These are phyloP conservation scores for Cystofilobasidium ferigula DNA, from an alignment of 768 basidiomycete species.

Conservation along the genomic window DNA sequence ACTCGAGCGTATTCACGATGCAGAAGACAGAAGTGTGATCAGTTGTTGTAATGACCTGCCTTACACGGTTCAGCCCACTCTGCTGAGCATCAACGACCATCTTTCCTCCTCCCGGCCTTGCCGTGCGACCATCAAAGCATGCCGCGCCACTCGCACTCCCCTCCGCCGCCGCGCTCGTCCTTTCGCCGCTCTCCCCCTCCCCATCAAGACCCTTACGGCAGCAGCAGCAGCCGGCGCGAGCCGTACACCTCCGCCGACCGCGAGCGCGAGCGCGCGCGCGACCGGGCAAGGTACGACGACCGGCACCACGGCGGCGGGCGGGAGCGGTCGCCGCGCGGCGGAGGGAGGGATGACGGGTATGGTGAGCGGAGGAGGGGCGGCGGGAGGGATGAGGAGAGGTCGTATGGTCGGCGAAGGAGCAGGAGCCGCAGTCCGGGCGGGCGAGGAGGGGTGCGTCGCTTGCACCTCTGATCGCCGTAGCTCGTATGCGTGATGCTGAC, in stretches of 20 bases:
- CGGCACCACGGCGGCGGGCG: constrained; percentile 24
- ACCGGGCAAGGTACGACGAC: constrained; percentile 23
- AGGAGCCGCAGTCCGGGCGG: constrained; percentile 10
- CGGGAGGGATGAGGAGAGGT: constrained; percentile 7
- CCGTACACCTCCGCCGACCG: constrained; percentile 27
- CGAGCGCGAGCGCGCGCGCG: constrained; percentile 28
- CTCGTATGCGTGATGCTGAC: constrained; percentile 43
- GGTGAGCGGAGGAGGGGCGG: not conserved
- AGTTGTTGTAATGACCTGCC: too few relatives aligned
- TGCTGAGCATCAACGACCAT: too few relatives aligned
- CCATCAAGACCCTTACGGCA: not conserved
- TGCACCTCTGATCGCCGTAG: not conserved
- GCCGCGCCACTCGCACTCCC: constrained; percentile 8
- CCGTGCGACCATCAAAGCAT: not conserved
- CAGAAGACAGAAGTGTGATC: too few relatives aligned
- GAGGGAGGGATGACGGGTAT: not conserved
- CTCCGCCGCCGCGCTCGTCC: constrained; percentile 2
- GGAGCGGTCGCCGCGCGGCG: constrained; percentile 6
- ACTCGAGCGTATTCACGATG: too few relatives aligned
- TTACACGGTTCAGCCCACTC: too few relatives aligned
- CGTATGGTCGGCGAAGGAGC: constrained; percentile 10
- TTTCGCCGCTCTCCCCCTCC: not conserved
- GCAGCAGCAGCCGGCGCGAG: not conserved
- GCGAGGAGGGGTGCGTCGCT: not conserved
- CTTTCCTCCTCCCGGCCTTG: too few relatives aligned